Evolutionary conservation across 192 early-diverging fungal genomes (phyloP).

Genomic region (Backusella liffmaniae): DNA sequence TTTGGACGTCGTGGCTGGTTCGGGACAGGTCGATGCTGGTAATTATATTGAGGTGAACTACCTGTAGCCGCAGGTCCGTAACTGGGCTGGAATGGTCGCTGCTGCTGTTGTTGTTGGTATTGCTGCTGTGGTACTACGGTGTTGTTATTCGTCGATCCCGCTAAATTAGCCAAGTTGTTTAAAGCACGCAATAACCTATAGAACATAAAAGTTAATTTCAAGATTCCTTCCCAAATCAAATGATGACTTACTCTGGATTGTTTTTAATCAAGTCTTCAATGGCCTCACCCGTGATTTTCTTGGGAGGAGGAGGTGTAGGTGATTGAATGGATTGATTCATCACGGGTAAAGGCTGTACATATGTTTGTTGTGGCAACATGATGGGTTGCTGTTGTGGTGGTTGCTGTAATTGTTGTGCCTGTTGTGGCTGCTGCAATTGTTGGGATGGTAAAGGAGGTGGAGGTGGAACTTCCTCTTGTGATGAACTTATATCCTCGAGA

Average conservation of each 20-base stretch:
- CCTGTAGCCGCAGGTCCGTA: neutral
- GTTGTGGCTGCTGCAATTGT: neutral
- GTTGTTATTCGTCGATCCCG: neutral
- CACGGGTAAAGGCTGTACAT: neutral
- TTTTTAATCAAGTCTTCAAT: neutral
- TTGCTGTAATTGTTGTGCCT: neutral
- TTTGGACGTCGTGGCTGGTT: neutral
- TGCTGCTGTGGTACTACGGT: neutral
- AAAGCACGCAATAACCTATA: neutral
- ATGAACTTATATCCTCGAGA: neutral
- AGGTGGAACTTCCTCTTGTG: neutral
- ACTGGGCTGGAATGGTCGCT: neutral
- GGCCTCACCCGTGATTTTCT: neutral
- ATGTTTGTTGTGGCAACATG: neutral
- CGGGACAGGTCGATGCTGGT: neutral
- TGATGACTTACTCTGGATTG: constrained; percentile 5
- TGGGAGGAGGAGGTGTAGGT: neutral
- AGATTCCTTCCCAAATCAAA: neutral
- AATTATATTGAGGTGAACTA: neutral
- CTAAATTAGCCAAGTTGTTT: constrained; percentile 2
- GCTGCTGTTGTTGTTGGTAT: neutral
- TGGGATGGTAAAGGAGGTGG: neutral
- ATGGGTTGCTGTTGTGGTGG: neutral
- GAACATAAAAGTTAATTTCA: neutral
- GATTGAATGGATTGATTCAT: neutral